phyloP scores from a whole-genome alignment of 2,329 filamentous ascomycete genomes.

The Claviceps maximensis region DNA sequence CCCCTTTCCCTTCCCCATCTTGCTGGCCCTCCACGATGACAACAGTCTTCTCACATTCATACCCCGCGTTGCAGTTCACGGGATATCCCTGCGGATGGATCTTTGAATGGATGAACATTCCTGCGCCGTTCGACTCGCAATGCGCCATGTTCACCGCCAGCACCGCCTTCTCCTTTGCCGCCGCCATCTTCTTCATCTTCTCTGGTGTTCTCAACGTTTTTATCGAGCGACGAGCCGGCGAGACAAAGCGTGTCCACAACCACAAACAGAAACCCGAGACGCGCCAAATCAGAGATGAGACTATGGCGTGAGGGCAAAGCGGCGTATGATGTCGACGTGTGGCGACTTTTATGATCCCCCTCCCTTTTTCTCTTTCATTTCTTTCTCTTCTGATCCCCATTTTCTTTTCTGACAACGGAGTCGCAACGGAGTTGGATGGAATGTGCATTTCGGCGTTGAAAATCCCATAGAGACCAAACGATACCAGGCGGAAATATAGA shows the following conservation, averaged over 20 bases:
- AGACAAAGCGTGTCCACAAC: neutral
- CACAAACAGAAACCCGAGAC: neutral
- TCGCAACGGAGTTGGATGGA: neutral
- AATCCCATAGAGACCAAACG: neutral
- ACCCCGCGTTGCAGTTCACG: slow-evolving; percentile 15
- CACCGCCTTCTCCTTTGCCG: slow-evolving; percentile 53
- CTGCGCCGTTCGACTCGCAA: slow-evolving; percentile 21
- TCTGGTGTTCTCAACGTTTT: slow-evolving; percentile 31
- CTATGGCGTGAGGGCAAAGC: neutral
- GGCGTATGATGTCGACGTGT: neutral
- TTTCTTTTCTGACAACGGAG: neutral
- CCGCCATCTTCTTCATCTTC: slow-evolving; percentile 50
- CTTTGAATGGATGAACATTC: slow-evolving; percentile 41
- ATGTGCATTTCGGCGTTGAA: neutral
- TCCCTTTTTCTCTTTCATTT: neutral
- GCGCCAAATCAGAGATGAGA: neutral
- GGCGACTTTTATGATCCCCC: neutral
- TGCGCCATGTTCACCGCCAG: slow-evolving; percentile 53
- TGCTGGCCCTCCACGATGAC: no score
- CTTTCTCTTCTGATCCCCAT: neutral
- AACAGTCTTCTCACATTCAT: no score
- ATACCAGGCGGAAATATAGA: neutral
- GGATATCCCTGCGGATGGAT: slow-evolving; percentile 33
- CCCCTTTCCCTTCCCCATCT: neutral
- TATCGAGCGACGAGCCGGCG: neutral